phyloP scores from a whole-genome alignment of 2,329 filamentous ascomycete species.

The Monosporascus sp. region DNA sequence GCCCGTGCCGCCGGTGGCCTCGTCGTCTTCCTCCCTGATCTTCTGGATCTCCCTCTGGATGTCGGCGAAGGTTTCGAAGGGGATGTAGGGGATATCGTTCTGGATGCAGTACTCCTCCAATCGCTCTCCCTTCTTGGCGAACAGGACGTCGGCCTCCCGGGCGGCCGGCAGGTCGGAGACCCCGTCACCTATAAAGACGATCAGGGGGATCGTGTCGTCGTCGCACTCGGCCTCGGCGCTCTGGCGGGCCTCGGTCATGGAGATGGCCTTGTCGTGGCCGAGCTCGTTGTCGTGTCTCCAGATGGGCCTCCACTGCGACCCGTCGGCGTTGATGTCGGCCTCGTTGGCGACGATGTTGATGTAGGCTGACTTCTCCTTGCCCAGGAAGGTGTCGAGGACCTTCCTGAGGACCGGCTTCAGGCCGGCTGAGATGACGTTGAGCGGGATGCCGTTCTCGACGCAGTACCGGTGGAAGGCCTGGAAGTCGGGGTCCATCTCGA shows the following conservation, averaged over 20 bases:
- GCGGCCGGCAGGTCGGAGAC: conserved; percentile 63
- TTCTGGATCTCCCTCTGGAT: conserved; percentile 55
- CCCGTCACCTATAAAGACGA: conserved; percentile 66
- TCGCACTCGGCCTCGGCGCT: conserved; percentile 48
- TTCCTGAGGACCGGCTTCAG: conserved; percentile 57
- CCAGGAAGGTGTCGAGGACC: conserved; percentile 61
- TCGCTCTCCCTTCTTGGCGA: conserved; percentile 58
- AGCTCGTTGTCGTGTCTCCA: conserved; percentile 62
- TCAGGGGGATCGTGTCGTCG: conserved; percentile 58
- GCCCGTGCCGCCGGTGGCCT: conserved; percentile 55
- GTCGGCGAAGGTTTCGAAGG: conserved; percentile 63
- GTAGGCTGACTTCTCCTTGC: conserved; percentile 50
- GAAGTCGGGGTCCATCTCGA: conserved; percentile 62
- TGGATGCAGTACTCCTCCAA: conserved; percentile 63
- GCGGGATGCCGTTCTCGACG: conserved; percentile 56
- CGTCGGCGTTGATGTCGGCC: conserved; percentile 52
- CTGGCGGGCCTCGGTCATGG: conserved; percentile 55
- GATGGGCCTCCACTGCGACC: conserved; percentile 57
- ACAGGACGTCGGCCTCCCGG: conserved; percentile 61
- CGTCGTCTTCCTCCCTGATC: conserved; percentile 54
- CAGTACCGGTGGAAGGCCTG: conserved; percentile 61
- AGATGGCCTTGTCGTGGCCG: conserved; percentile 63
- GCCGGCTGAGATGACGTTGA: conserved; percentile 65
- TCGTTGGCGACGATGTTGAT: conserved; percentile 68
- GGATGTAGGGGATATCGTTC: conserved; percentile 53